These are phyloP conservation scores for Metschnikowia orientalis DNA, from an alignment of 805 yeast species.

Conservation along the genomic window DNA sequence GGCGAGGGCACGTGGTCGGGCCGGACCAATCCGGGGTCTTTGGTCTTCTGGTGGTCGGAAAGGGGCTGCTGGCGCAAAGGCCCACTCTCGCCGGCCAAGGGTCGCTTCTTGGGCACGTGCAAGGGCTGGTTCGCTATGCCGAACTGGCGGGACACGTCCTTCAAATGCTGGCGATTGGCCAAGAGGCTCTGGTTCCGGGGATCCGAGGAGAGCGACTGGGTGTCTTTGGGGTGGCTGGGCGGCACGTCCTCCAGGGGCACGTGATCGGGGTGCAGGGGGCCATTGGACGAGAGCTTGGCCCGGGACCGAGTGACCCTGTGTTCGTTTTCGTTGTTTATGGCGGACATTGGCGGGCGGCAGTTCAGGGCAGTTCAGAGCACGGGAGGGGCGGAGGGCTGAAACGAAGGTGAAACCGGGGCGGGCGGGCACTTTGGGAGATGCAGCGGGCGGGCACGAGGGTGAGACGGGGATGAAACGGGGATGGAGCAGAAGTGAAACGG, in stretches of 20 bases:
- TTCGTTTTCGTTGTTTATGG: conserved; percentile 39
- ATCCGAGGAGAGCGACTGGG: conserved; percentile 1
- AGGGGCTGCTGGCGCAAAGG: conserved; percentile 26
- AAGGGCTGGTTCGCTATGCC: conserved; percentile 17
- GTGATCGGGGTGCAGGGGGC: not conserved
- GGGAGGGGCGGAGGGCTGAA: conserved; percentile 1
- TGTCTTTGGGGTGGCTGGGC: conserved; percentile 1
- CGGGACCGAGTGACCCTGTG: conserved; percentile 31
- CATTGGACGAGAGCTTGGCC: conserved; percentile 5
- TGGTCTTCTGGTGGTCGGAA: no score
- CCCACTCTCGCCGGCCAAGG: conserved; percentile 30
- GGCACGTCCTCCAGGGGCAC: conserved; percentile 2
- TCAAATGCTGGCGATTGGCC: conserved; percentile 22
- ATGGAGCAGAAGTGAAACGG: not conserved
- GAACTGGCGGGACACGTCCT: conserved; percentile 38
- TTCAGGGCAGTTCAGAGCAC: not conserved
- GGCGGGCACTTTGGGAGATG: not conserved
- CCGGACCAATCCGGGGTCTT: no score
- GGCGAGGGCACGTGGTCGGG: no score
- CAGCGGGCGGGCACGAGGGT: not conserved
- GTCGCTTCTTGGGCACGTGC: conserved; percentile 22
- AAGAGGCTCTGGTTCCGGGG: conserved; percentile 2
- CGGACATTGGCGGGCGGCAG: conserved; percentile 13
- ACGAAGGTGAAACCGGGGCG: not conserved
- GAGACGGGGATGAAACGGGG: conserved; percentile 1